Base-by-base conservation (phyloP, 768 basidiomycete species). In the Tulasnella sp. region DNA sequence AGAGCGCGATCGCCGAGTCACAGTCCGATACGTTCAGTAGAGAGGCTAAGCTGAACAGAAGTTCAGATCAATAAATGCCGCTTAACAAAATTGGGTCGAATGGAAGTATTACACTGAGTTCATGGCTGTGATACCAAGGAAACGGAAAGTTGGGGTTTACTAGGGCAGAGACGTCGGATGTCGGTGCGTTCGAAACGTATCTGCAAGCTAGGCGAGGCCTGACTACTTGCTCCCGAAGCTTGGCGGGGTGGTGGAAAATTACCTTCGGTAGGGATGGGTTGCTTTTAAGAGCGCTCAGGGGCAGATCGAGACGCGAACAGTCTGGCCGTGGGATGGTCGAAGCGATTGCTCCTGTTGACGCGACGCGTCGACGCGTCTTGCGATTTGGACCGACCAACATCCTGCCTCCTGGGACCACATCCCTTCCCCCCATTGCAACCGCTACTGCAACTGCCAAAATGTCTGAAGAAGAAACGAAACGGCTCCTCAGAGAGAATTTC, bases 401-500 rank as follows among this genome's bases (percentile, higher is more conserved):
- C 61, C 44, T 44, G 13, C 44, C 11, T 13, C 61, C 32, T 26
- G 32, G 29, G 61, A 35, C 61, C 29, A 3, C 10, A 67, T 13
- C 2, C 61, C 32, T 6, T 7, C 13, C 35, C 32, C 61, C 11
- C 15, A 32, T 29, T 13, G 26, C 11, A 15, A 67, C 5, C 61
- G 61, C 61, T 67, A 67, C 61, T 67, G 23, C 61, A 35, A 67
- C 15, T 35, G 13, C 9, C 16, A 16, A 32, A 26, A 74, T 79
- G 78, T 75, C 44, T 39, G 55, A 42, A 46, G 76, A 61, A 37
- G 75, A 44, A 39, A 55, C 23, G 42, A n/a, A n/a, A n/a, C 42
- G 35, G 32, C 51, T 67, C 18, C 83, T 85, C 32, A 79, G 55
- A 4, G 80, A 81, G 35, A 82, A 81, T 37, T 85, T 85, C 78